Percentiles rank a stretch among this genome's conserved stretches.
Evolutionary conservation across 345 rosid genomes (phyloP).

Genomic region (Salix brachista): DNA sequence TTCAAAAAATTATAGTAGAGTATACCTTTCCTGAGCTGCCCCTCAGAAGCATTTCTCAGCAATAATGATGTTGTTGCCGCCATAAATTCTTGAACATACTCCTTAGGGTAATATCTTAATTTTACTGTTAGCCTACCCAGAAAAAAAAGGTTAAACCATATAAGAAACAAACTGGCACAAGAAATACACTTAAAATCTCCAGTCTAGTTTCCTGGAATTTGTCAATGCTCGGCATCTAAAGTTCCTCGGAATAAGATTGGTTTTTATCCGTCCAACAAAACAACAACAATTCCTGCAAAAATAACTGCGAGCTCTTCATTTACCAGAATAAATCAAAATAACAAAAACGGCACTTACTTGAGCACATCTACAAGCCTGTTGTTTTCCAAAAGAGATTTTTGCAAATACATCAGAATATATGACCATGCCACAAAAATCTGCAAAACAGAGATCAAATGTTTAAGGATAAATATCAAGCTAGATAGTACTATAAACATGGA

Average conservation of each 20-base stretch:
- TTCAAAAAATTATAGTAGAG: background rate
- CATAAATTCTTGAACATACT: constrained; percentile 60
- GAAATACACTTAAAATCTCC: too few relatives aligned
- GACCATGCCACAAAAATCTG: constrained; percentile 83
- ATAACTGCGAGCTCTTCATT: background rate
- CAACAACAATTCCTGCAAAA: background rate
- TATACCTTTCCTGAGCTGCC: constrained; percentile 59
- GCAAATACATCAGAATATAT: constrained; percentile 58
- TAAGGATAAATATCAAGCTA: background rate
- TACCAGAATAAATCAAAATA: background rate
- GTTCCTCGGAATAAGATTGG: too few relatives aligned
- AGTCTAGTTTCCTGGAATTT: too few relatives aligned
- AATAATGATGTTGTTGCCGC: constrained; percentile 74
- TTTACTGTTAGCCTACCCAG: constrained; percentile 50
- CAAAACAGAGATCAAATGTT: constrained; percentile 19
- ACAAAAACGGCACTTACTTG: constrained; percentile 42
- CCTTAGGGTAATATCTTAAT: constrained; percentile 70
- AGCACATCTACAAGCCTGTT: constrained; percentile 47
- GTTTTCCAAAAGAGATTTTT: constrained; percentile 56
- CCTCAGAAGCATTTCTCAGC: constrained; percentile 68
- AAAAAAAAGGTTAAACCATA: constrained; percentile 20
- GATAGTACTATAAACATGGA: background rate
- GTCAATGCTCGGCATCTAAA: too few relatives aligned
- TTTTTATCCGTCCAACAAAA: background rate
- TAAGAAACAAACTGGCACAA: background rate